These are phyloP conservation scores for Corrigiola litoralis DNA, from an alignment of 179 eudicot species.

Conservation along the genomic window DNA sequence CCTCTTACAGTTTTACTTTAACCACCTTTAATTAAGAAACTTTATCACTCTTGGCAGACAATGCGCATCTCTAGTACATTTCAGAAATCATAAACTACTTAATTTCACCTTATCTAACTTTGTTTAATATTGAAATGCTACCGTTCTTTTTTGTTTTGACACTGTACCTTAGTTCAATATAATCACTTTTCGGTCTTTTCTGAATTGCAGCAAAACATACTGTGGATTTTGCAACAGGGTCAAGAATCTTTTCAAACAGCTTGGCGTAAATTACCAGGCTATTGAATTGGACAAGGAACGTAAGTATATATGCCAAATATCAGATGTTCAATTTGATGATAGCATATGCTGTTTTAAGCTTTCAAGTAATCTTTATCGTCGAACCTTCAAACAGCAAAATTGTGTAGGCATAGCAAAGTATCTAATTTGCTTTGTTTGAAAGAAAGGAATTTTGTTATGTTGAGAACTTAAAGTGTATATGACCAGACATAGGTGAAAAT, in stretches of 20 bases:
- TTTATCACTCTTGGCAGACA: constrained; percentile 3
- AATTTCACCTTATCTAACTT: background rate
- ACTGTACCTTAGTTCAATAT: background rate
- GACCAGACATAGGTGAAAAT: too few relatives aligned
- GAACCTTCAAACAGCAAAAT: too few relatives aligned
- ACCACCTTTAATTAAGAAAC: background rate
- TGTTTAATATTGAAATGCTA: background rate
- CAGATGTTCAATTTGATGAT: background rate
- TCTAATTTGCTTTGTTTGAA: too few relatives aligned
- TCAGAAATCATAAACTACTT: constrained; percentile 2
- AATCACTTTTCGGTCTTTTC: constrained; percentile 1
- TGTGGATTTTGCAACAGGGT: constrained; percentile 62
- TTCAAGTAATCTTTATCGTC: too few relatives aligned
- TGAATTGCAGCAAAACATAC: constrained; percentile 59
- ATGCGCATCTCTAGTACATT: constrained; percentile 11
- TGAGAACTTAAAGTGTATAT: too few relatives aligned
- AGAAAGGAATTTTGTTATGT: too few relatives aligned
- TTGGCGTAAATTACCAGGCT: constrained; percentile 52
- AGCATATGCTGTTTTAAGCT: background rate
- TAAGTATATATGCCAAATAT: constrained; percentile 31
- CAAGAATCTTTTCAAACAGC: constrained; percentile 52
- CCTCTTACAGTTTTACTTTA: background rate
- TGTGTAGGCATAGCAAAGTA: too few relatives aligned
- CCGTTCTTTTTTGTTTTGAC: background rate
- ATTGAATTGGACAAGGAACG: constrained; percentile 68